Conservation (phyloP, 2,329 filamentous ascomycete genomes). For the Alternaria dauci region DNA sequence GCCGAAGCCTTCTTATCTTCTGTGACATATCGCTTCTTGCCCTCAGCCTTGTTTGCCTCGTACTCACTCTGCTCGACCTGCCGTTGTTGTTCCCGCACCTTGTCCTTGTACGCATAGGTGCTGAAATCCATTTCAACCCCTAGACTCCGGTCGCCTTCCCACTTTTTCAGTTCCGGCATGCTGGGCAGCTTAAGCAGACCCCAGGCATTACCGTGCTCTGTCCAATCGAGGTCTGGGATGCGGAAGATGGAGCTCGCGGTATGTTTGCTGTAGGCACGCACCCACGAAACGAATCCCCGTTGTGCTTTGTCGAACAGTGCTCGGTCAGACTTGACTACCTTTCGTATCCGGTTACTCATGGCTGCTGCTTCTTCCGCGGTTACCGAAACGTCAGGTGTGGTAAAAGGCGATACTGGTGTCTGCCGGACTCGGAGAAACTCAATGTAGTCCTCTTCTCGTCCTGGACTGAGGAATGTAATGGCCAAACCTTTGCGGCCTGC, state of each 20-base stretch:
- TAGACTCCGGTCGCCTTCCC: constrained; percentile 55
- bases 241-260: constrained; percentile 92
- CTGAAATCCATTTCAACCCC: constrained; percentile 54
- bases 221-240: constrained; percentile 82
- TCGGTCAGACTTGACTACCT: constrained; percentile 66
- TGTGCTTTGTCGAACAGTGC: constrained; percentile 87
- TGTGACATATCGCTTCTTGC: constrained; percentile 38
- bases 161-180: constrained; percentile 80
- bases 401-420: constrained; percentile 76
- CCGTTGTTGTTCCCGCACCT: constrained; percentile 54
- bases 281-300: constrained; percentile 91
- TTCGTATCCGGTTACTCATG: constrained; percentile 68
- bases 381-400: constrained; percentile 64
- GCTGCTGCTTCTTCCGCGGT: constrained; percentile 67
- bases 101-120: constrained; percentile 56
- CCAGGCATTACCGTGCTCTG: constrained; percentile 81
- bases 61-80: constrained; percentile 44
- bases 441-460: constrained; percentile 87
- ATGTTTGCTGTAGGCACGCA: constrained; percentile 90
- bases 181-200: constrained; percentile 85
- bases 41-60: constrained; percentile 23
- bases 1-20: constrained; percentile 41
- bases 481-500: constrained; percentile 78
- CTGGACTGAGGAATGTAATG: constrained; percentile 84
- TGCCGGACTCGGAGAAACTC: constrained; percentile 86